These are phyloP conservation scores for Coemansia sp. DNA, from an alignment of 192 early-diverging fungal species.

Conservation along the genomic window DNA sequence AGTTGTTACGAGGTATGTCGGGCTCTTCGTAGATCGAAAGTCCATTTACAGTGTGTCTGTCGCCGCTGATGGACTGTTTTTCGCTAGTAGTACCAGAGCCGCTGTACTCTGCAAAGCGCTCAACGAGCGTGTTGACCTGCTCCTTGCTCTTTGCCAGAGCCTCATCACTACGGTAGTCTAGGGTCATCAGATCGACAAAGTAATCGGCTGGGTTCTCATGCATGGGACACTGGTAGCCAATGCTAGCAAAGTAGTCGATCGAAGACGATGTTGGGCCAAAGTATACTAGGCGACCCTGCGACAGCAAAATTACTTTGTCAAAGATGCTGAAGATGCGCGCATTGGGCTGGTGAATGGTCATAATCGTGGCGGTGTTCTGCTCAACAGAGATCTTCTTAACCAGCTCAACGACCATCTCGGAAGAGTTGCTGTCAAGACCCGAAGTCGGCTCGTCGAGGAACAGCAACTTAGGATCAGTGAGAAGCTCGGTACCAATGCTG, in stretches of 20 bases:
- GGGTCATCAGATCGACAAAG: slow-evolving; percentile 63
- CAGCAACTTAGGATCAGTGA: slow-evolving; percentile 56
- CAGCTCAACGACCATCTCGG: slow-evolving; percentile 61
- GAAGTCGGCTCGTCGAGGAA: slow-evolving; percentile 61
- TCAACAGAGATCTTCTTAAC: slow-evolving; percentile 60
- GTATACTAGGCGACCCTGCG: slow-evolving; percentile 63
- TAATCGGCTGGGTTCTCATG: slow-evolving; percentile 75
- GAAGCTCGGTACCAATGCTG: slow-evolving; percentile 50
- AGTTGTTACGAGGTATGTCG: slow-evolving; percentile 49
- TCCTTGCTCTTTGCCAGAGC: slow-evolving; percentile 30
- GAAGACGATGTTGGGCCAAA: slow-evolving; percentile 53
- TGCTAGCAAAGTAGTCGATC: slow-evolving; percentile 48
- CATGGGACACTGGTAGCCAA: slow-evolving; percentile 63
- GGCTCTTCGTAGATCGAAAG: slow-evolving; percentile 7
- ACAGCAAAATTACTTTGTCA: slow-evolving; percentile 75
- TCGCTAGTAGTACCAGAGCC: slow-evolving; percentile 1
- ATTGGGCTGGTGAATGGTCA: slow-evolving; percentile 90
- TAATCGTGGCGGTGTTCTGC: slow-evolving; percentile 67
- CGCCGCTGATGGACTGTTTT: slow-evolving; percentile 1
- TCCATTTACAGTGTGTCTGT: slow-evolving; percentile 4
- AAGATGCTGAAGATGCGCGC: slow-evolving; percentile 79
- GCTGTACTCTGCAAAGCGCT: slow-evolving; percentile 27
- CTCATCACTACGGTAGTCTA: slow-evolving; percentile 54
- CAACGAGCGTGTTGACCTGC: slow-evolving; percentile 42
- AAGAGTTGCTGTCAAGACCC: slow-evolving; percentile 70